Base-by-base conservation (phyloP, 768 basidiomycete species). In the Suillus weaverae region DNA sequence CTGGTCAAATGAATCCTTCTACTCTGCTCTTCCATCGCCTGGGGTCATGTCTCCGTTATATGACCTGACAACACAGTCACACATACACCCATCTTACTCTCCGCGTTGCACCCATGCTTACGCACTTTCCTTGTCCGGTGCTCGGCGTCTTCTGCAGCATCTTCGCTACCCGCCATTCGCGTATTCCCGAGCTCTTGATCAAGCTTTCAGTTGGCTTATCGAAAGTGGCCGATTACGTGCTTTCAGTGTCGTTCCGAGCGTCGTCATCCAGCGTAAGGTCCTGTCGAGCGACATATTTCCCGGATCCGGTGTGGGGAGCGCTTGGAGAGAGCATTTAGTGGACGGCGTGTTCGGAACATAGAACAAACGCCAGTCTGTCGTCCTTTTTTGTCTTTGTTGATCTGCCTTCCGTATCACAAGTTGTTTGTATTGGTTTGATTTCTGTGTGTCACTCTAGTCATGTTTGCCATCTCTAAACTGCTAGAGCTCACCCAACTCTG, bases 61-160 rank as follows among this genome's bases (percentile, higher is more conserved):
- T 26, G 20, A 41, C 43, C 6, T 33, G 32, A 5, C 36, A 11
- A 55, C 41, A 56, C 33, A 41, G 32, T 53, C 41, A 54, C 32
- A 22, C 72, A 73, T 92, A 22, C 85, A 89, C 70, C 85, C 84
- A 0, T 90, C 91, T 1, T 75, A 71, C 64, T 74, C 77, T 1
- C 90, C 91, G 0, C 86, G 86, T 70, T 92, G 90, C 72, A 91
- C 88, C 1, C 91, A 92, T 64, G 90, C 86, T 2, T 91, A 92
- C 69, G 86, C 81, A 0, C 76, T 91, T 32, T 88, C 89, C 32
- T 2, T 33, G 18, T 54, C 32, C 32, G 53, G 90, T 30, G 90
- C 90, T 0, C 83, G 83, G 6, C 82, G 84, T n/a, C 77, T 92
- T 20, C 76, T 88, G 2, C 79, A 80, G 16, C 83, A 89, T 69